Evolutionary conservation across 1,284 basidiomycete species (phyloP).

Genomic region (Rhodotorula sp.): DNA sequence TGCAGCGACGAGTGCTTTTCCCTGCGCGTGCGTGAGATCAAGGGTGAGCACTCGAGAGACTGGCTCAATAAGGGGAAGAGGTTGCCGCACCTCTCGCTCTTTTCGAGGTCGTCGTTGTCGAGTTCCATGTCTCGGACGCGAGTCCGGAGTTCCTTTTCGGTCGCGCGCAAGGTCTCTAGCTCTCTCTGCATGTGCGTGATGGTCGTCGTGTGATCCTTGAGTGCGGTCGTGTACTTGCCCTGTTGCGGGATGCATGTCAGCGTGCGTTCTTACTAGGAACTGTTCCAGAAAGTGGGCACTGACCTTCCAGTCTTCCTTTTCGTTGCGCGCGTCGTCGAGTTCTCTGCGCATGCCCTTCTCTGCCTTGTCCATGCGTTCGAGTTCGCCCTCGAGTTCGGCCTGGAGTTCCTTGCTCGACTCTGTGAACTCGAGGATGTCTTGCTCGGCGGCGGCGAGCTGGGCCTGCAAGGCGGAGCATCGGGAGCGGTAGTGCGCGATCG

Average conservation of each 20-base stretch:
- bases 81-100: conserved; percentile 39
- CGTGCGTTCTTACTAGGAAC: neutral
- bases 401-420: conserved; percentile 87
- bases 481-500: conserved; percentile 30
- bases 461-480: conserved; percentile 28
- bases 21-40: conserved; percentile 10
- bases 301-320: conserved; percentile 92
- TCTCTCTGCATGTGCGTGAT: conserved; percentile 82
- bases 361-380: conserved; percentile 79
- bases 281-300: neutral
- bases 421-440: conserved; percentile 73
- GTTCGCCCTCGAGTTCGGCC: conserved; percentile 84
- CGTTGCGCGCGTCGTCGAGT: conserved; percentile 68
- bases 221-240: conserved; percentile 79
- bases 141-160: conserved; percentile 40
- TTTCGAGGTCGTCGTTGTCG: conserved; percentile 91
- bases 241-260: neutral
- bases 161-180: conserved; percentile 59
- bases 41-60: neutral
- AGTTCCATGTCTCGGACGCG: conserved; percentile 72
- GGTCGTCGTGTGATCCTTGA: conserved; percentile 84
- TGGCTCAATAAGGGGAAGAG: neutral
- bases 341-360: conserved; percentile 77
- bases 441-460: conserved; percentile 39
- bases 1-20: conserved; percentile 60